A percentile compares a stretch with the other conserved stretches of the same genome.
phyloP scores from a whole-genome alignment of 768 basidiomycete genomes.

The Melanogaster broomeanus region DNA sequence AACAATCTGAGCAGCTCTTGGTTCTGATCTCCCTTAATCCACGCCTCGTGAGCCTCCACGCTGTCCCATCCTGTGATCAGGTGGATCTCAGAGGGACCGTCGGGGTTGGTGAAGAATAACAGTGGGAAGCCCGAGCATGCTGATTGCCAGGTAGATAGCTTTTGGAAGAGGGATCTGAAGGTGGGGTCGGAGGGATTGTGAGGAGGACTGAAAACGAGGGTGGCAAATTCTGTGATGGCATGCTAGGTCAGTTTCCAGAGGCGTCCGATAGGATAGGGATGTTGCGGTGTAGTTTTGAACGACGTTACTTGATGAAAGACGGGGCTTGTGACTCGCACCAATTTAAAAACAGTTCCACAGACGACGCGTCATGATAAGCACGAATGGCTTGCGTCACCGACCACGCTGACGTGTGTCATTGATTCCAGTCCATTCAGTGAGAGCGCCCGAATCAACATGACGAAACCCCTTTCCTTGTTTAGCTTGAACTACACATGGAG shows the following conservation, averaged over 20 bases:
- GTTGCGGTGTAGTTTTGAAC: no score
- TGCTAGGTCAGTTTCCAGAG: constrained; percentile 9
- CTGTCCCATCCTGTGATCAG: constrained; percentile 48
- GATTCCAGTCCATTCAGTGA: no score
- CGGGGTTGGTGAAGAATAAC: constrained; percentile 35
- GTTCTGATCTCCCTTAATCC: constrained; percentile 43
- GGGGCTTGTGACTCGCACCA: neutral
- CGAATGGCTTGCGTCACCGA: neutral
- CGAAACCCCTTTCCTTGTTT: neutral
- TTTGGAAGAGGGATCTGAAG: constrained; percentile 32
- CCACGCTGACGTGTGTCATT: neutral
- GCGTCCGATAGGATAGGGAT: neutral
- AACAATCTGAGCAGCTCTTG: constrained; percentile 37
- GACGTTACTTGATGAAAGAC: neutral
- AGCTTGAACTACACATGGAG: neutral
- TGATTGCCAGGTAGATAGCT: constrained; percentile 37
- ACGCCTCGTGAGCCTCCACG: constrained; percentile 41
- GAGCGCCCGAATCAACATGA: no score
- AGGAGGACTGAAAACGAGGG: constrained; percentile 35
- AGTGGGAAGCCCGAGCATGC: constrained; percentile 44
- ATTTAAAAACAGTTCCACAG: neutral
- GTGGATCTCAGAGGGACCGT: constrained; percentile 29
- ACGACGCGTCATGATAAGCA: constrained; percentile 11
- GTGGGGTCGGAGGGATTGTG: constrained; percentile 29
- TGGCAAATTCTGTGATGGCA: constrained; percentile 48